Evolutionary conservation across 1,284 basidiomycete species (phyloP).

Genomic region (Cryptococcus deneoformans): DNA sequence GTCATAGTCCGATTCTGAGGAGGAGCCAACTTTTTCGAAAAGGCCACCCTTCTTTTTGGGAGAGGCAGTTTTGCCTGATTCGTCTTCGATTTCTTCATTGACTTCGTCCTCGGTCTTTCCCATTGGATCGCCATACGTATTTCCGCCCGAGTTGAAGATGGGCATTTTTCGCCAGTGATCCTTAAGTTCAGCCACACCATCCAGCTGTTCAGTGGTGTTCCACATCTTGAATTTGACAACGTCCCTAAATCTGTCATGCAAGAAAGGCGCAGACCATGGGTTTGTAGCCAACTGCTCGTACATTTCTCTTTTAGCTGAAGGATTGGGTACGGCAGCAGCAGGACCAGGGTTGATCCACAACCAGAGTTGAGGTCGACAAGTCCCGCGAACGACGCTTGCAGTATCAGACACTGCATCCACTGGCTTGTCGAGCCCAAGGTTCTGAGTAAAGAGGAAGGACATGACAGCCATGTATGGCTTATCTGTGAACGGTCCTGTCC

Average conservation of each 20-base stretch:
- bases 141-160: constrained; percentile 71
- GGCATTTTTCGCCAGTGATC: constrained; percentile 70
- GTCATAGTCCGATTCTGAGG: constrained; percentile 70
- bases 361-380: constrained; percentile 77
- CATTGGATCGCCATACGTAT: constrained; percentile 49
- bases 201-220: constrained; percentile 86
- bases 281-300: constrained; percentile 64
- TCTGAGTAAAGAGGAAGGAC: constrained; percentile 77
- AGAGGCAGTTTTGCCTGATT: constrained; percentile 25
- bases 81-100: constrained; percentile 11
- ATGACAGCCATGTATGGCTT: constrained; percentile 75
- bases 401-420: constrained; percentile 10
- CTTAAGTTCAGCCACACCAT: constrained; percentile 70
- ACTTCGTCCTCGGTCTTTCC: constrained; percentile 48
- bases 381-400: constrained; percentile 27
- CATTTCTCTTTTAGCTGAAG: constrained; percentile 65
- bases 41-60: constrained; percentile 58
- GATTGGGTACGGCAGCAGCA: constrained; percentile 65
- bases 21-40: constrained; percentile 70
- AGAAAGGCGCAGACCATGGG: constrained; percentile 80
- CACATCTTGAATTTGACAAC: constrained; percentile 81
- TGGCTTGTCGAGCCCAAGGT: constrained; percentile 62
- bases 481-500: constrained; percentile 79
- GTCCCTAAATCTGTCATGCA: constrained; percentile 73
- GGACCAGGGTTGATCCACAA: constrained; percentile 81